Evolutionary conservation across 106 monocot genomes (phyloP).

Genomic region (Dioscorea zingiberensis): DNA sequence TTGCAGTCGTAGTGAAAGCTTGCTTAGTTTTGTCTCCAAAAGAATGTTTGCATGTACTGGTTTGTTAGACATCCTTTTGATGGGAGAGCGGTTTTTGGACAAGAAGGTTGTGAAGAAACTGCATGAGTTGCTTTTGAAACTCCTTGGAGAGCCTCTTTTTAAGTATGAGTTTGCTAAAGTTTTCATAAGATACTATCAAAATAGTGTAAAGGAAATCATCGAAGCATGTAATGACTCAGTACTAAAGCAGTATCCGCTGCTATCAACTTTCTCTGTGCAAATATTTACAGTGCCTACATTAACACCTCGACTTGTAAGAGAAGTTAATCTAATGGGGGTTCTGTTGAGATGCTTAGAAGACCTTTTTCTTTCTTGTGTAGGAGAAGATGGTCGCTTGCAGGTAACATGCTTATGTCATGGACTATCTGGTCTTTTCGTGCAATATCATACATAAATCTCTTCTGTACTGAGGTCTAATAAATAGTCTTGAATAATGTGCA

Average conservation of each 20-base stretch:
- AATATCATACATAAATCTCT: too few species aligned
- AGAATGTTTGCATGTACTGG: conserved; percentile 34
- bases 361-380: conserved; percentile 31
- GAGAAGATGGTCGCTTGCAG: conserved; percentile 43
- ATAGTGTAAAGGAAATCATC: conserved; percentile 39
- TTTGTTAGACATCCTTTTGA: conserved; percentile 49
- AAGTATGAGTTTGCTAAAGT: conserved; percentile 80
- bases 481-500: too few species aligned
- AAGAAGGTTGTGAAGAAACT: conserved; percentile 50
- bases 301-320: conserved; percentile 51
- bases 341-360: conserved; percentile 49
- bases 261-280: conserved; percentile 84
- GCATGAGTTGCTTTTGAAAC: conserved; percentile 77
- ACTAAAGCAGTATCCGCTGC: conserved; percentile 34
- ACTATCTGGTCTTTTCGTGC: too few species aligned
- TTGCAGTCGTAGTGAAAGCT: conserved; percentile 59
- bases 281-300: conserved; percentile 89
- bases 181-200: conserved; percentile 58
- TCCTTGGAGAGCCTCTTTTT: conserved; percentile 79
- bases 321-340: conserved; percentile 37
- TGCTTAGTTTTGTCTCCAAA: conserved; percentile 61
- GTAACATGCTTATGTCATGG: conserved; percentile 14
- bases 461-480: too few species aligned
- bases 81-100: conserved; percentile 62
- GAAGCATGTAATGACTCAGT: conserved; percentile 26